Base-by-base conservation (phyloP, 805 yeast genomes). In the Candida oleophila region DNA sequence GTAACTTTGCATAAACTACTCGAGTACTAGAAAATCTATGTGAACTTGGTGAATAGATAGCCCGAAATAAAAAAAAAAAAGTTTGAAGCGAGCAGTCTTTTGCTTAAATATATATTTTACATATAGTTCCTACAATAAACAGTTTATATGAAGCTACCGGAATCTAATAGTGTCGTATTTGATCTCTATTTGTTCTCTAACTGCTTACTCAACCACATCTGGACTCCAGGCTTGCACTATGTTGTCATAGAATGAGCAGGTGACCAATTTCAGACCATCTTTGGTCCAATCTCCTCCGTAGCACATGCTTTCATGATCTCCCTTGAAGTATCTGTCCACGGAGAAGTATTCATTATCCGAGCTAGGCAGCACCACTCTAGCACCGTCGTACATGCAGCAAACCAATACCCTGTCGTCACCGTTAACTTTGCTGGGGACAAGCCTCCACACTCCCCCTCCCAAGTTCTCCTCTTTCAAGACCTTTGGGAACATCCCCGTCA, bases 371-470 rank as follows among this genome's bases (percentile, higher is more conserved):
- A 91, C 61, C 0, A 91, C 70, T 47, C 90, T 74, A 1, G 96
- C 96, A 15, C 99, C 99, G 54, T 89, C 90, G 59, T 92, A 92
- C 98, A 94, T 94, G 59, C 97, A 89, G 62, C 97, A 91, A 0
- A 84, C 82, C 42, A 92, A 66, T 0, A 92, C 74, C 37, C 79
- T 67, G 47, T 78, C 66, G 30, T 71, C 72, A 12, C 59, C 54
- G 3, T 58, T 54, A 0, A 52, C 45, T 0, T 82, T 79, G 16
- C 80, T 72, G 2, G 96, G 96, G 5, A 82, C 68, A 48, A 94
- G 73, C 55, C 96, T 72, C 99, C 99, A 92, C 2, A 92, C 98
- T 1, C 99, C 99, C 4, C 99, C 98, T 1, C 89, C 91, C 2
- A 94, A 68, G 41, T 83, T 77, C 22, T 71, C 62, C 38, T 69